Conservation (phyloP, 495 filamentous ascomycete species). For the Penicillium goetzii region DNA sequence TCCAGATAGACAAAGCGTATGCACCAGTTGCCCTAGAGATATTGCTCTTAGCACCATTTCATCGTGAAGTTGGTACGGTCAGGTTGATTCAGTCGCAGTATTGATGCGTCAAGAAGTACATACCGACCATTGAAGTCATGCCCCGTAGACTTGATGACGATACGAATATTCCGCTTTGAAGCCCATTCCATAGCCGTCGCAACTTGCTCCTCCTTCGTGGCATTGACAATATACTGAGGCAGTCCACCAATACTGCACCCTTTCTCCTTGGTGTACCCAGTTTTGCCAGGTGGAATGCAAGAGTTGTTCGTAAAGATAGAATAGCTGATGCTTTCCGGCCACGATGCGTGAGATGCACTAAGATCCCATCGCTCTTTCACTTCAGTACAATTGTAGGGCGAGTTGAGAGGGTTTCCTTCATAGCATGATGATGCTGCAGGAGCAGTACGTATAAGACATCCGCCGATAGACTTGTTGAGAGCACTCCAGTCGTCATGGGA, state of each 20-base stretch:
- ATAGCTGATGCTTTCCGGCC: constrained; percentile 30
- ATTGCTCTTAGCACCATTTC: background rate
- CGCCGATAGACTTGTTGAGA: constrained; percentile 31
- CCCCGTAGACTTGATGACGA: constrained; percentile 55
- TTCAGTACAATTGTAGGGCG: constrained; percentile 21
- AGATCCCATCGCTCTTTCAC: constrained; percentile 31
- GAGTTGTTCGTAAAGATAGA: constrained; percentile 33
- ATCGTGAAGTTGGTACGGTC: background rate
- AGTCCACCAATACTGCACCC: constrained; percentile 34
- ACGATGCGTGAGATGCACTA: constrained; percentile 23
- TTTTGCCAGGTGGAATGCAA: constrained; percentile 25
- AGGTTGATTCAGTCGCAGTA: background rate
- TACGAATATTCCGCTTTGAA: constrained; percentile 53
- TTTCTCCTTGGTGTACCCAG: constrained; percentile 18
- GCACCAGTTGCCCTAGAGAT: constrained; percentile 51
- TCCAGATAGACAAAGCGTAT: constrained; percentile 53
- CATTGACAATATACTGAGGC: constrained; percentile 40
- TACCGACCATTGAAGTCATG: constrained; percentile 58
- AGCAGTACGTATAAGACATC: constrained; percentile 22
- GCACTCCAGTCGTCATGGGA: constrained; percentile 30
- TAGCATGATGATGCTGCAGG: constrained; percentile 37
- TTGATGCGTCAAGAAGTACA: background rate
- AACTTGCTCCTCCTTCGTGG: constrained; percentile 32
- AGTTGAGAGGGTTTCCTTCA: constrained; percentile 25
- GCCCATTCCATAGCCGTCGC: constrained; percentile 50